phyloP scores from a whole-genome alignment of 768 basidiomycete species.

The Leucocoprinus leucothites region DNA sequence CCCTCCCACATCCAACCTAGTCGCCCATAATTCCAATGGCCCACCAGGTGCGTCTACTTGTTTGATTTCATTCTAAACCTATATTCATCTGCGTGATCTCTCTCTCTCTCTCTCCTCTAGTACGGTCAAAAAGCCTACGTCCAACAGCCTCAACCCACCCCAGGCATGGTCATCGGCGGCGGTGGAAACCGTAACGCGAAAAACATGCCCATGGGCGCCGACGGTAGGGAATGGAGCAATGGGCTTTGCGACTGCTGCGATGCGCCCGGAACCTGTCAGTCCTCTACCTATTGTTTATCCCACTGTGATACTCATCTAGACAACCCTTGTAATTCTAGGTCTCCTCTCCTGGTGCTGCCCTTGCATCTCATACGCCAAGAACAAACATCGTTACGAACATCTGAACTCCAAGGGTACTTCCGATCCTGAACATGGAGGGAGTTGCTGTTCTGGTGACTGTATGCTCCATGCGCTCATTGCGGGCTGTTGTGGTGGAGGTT shows the following conservation, averaged over 20 bases:
- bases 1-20: no score
- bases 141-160: slow-evolving; percentile 8
- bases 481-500: slow-evolving; percentile 29
- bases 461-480: slow-evolving; percentile 29
- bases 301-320: neutral
- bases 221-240: slow-evolving; percentile 36
- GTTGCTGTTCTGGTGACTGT: slow-evolving; percentile 32
- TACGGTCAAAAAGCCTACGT: neutral
- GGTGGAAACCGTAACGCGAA: slow-evolving; percentile 34
- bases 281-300: neutral
- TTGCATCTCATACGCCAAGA: slow-evolving; percentile 37
- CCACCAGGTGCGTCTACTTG: no score
- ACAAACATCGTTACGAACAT: slow-evolving; percentile 38
- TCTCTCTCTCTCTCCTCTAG: no score
- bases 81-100: no score
- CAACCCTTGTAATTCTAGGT: slow-evolving; percentile 21
- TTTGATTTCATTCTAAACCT: no score
- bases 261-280: slow-evolving; percentile 29
- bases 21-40: no score
- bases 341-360: slow-evolving; percentile 37
- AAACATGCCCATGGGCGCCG: slow-evolving; percentile 26
- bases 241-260: slow-evolving; percentile 29
- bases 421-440: slow-evolving; percentile 33
- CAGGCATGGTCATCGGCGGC: slow-evolving; percentile 23
- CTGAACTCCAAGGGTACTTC: slow-evolving; percentile 32